Conservation (phyloP, 768 basidiomycete species). For the Lactifluus rugatus region DNA sequence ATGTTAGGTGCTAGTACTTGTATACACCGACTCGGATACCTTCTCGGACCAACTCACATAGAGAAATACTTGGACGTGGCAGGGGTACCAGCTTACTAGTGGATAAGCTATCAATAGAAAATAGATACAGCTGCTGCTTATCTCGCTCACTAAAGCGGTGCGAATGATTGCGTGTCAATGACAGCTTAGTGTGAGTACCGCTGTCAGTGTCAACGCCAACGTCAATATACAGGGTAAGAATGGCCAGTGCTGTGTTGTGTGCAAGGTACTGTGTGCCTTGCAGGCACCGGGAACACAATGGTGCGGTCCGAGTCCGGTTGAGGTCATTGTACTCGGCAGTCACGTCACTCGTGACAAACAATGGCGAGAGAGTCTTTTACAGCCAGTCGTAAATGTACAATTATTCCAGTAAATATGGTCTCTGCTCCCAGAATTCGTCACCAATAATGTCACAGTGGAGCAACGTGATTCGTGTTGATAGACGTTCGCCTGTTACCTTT, state of each 20-base stretch:
- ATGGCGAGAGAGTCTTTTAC: too few species aligned
- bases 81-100: not conserved
- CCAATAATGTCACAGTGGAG: constrained; percentile 79
- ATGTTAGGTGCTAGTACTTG: not conserved
- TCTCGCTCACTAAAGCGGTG: not conserved
- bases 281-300: too few species aligned
- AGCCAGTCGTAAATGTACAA: constrained; percentile 12
- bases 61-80: not conserved
- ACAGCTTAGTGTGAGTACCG: not conserved
- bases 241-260: not conserved
- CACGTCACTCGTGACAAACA: too few species aligned
- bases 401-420: constrained; percentile 43
- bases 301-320: too few species aligned
- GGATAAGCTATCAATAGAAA: not conserved
- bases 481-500: constrained; percentile 40
- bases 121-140: not conserved
- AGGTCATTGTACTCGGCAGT: too few species aligned
- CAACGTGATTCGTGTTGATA: constrained; percentile 43
- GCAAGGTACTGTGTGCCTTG: too few species aligned
- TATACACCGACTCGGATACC: not conserved
- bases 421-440: constrained; percentile 66
- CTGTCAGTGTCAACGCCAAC: not conserved
- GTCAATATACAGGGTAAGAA: not conserved
- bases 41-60: constrained; percentile 4
- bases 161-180: not conserved